phyloP scores from a whole-genome alignment of 2,329 filamentous ascomycete species.

The Lojkania enalia region DNA sequence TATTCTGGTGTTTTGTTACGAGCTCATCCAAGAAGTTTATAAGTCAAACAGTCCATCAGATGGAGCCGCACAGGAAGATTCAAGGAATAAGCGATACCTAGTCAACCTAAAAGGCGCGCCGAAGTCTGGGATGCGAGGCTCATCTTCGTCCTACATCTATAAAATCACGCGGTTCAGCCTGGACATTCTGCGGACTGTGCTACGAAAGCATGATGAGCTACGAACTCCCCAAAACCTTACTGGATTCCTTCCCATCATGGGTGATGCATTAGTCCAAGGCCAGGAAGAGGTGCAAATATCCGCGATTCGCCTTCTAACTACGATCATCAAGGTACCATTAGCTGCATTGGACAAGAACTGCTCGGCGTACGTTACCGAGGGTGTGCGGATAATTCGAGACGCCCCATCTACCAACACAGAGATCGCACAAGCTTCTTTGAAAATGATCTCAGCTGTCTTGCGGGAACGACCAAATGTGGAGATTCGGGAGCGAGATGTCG shows the following conservation, averaged over 20 bases:
- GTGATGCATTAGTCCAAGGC: conserved; percentile 79
- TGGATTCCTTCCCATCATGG: conserved; percentile 86
- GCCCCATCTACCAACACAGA: conserved; percentile 80
- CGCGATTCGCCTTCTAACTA: conserved; percentile 79
- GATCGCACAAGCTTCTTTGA: conserved; percentile 82
- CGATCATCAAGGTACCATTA: conserved; percentile 83
- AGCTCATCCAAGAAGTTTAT: conserved; percentile 87
- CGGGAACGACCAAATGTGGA: conserved; percentile 76
- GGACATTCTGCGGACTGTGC: conserved; percentile 80
- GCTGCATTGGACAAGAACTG: conserved; percentile 68
- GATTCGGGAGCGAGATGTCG: conserved; percentile 79
- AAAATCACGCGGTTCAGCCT: conserved; percentile 88
- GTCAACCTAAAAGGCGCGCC: conserved; percentile 76
- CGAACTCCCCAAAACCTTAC: conserved; percentile 77
- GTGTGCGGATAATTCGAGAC: conserved; percentile 76
- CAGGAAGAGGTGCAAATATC: conserved; percentile 94
- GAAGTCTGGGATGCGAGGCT: conserved; percentile 70
- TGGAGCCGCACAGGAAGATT: conserved; percentile 31
- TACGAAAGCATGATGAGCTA: conserved; percentile 82
- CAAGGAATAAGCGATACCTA: conserved; percentile 70
- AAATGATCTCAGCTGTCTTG: conserved; percentile 82
- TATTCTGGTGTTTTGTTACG: conserved; percentile 91
- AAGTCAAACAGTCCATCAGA: conserved; percentile 58
- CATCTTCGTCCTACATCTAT: conserved; percentile 77
- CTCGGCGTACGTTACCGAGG: conserved; percentile 81